Percentiles rank a stretch among this genome's conserved stretches.
phyloP scores from a whole-genome alignment of 495 filamentous ascomycete genomes.

The Penicillium chermesinum region DNA sequence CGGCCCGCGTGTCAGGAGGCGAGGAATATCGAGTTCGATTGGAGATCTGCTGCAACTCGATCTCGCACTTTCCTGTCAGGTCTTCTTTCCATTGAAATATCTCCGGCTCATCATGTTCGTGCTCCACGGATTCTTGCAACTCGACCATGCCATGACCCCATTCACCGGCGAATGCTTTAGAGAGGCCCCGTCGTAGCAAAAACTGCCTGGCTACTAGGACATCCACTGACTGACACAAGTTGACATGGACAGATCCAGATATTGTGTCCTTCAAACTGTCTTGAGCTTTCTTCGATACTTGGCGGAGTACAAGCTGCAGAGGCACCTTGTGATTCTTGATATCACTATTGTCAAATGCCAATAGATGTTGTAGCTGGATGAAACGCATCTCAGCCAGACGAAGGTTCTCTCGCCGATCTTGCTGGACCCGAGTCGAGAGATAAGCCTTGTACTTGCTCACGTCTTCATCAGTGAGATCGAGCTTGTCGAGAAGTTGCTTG shows the following conservation, averaged over 20 bases:
- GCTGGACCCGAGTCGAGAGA: constrained; percentile 18
- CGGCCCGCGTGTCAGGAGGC: background rate
- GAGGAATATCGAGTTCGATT: background rate
- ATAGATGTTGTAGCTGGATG: constrained; percentile 25
- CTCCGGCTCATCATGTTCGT: background rate
- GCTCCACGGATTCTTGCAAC: constrained; percentile 5
- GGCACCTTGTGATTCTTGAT: constrained; percentile 12
- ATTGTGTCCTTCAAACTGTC: constrained; percentile 4
- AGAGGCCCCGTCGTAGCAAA: constrained; percentile 22
- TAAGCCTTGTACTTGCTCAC: constrained; percentile 7
- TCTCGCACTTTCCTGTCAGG: background rate
- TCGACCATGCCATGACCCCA: constrained; percentile 28
- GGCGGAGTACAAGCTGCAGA: constrained; percentile 20
- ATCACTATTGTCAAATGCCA: constrained; percentile 28
- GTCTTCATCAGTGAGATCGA: constrained; percentile 26
- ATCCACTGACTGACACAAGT: constrained; percentile 25
- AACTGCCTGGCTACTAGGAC: constrained; percentile 25
- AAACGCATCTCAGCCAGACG: constrained; percentile 25
- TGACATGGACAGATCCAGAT: constrained; percentile 9
- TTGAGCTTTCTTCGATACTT: constrained; percentile 10
- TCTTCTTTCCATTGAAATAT: constrained; percentile 18
- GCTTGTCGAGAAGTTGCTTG: constrained; percentile 11
- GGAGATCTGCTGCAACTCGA: background rate
- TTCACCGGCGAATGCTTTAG: constrained; percentile 23
- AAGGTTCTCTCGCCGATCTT: constrained; percentile 25